Base-by-base conservation (phyloP, 257 asterid genomes). In the Scutellaria minor region DNA sequence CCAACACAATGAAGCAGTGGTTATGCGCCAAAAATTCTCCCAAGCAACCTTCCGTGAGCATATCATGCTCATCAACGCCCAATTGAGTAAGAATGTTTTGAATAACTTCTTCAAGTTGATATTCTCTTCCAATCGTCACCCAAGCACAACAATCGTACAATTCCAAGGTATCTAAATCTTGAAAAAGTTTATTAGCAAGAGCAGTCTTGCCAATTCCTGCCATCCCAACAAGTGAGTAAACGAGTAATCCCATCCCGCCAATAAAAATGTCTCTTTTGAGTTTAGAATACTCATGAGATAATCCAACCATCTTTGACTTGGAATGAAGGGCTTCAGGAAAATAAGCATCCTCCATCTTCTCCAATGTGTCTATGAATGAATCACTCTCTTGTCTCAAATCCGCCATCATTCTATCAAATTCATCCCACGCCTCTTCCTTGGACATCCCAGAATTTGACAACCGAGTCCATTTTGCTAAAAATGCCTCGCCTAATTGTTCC, bases 161-260 rank as follows among this genome's bases (percentile, higher is more conserved):
- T 11, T 56, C 62, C 3, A 2, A 10, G 10, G 6, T 22, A 56
- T 56, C 62, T 5, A 24, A 56, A 24, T 56, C 62, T 9, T 56
- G 1, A 56, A 9, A 56, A 24, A 56, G 13, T 9, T 24, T 7
- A 7, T 31, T 2, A 0, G 41, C 41, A 9, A 56, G 35, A 24
- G 62, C 10, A 6, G 62, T 56, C 64, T 58, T 58, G 6, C 64
- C 64, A 35, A 58, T 11, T 9, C 45, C 64, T 6, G 45, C 64
- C 64, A 58, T 58, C 20, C 64, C 64, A 12, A 6, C 18, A 0
- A 58, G 18, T 12, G 6, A 58, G 10, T 27, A 6, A 31, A 31
- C 37, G 37, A 0, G 5, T 31, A 2, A 31, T 31, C 5, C 37
- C 5, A 0, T 1, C 0, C 2, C 37, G 27, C 27, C 0, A 24